These are phyloP conservation scores for Phaeosphaeriaceae sp. DNA, from an alignment of 2,329 filamentous ascomycete species.

Conservation along the genomic window DNA sequence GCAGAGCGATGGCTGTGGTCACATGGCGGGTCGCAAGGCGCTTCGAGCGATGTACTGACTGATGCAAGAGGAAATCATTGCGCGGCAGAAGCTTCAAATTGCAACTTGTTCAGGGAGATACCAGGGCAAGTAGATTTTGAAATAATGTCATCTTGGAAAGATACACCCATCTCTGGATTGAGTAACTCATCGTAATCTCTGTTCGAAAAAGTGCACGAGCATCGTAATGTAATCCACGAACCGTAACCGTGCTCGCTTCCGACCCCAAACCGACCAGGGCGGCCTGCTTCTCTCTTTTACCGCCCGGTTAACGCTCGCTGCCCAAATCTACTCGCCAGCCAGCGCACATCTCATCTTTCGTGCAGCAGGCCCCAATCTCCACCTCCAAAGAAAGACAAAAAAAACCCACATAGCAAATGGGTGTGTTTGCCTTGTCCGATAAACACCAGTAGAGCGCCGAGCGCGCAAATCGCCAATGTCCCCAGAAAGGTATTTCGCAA, in stretches of 20 bases:
- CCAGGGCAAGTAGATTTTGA: neutral
- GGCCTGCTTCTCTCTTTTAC: constrained; percentile 2
- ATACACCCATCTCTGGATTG: too few relatives aligned
- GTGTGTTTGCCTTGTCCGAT: constrained; percentile 16
- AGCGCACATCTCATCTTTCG: constrained; percentile 3
- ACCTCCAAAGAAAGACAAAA: constrained; percentile 1
- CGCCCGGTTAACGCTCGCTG: constrained; percentile 5
- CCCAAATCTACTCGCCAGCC: constrained; percentile 6
- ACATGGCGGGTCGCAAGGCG: constrained; percentile 11
- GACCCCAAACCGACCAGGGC: neutral
- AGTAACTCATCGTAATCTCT: neutral
- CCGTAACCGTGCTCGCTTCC: neutral
- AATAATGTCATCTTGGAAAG: neutral
- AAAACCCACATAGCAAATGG: neutral
- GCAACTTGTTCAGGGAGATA: neutral
- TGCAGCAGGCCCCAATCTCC: constrained; percentile 4
- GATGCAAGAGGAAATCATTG: neutral
- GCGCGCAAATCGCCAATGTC: constrained; percentile 16
- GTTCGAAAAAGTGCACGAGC: neutral
- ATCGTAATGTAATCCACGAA: neutral
- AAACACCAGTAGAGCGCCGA: constrained; percentile 22
- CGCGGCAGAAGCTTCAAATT: too few relatives aligned
- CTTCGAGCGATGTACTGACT: constrained; percentile 1
- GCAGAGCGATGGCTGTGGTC: constrained; percentile 1
- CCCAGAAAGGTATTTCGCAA: constrained; percentile 15